A percentile compares a stretch with the other conserved stretches of the same genome.
Evolutionary conservation across 352 stramenopile species (phyloP).

Genomic region (Peronospora farinosa): DNA sequence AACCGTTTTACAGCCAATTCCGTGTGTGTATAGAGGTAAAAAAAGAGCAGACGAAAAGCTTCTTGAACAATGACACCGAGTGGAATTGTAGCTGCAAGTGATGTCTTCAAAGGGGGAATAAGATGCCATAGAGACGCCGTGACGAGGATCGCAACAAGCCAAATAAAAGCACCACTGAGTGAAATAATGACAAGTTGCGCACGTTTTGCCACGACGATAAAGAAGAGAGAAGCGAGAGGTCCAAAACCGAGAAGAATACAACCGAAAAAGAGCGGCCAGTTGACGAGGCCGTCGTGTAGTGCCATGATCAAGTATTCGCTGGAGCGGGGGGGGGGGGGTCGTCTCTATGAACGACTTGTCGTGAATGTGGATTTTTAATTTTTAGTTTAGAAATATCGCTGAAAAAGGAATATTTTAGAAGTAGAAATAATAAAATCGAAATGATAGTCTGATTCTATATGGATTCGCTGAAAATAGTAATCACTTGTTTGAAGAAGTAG

Average conservation of each 20-base stretch:
- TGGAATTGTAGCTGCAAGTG: constrained; percentile 65
- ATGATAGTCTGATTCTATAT: too few species aligned
- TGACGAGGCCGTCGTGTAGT: constrained; percentile 60
- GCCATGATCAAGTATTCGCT: constrained; percentile 35
- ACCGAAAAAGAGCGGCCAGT: constrained; percentile 83
- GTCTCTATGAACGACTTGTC: background rate
- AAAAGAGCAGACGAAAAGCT: constrained; percentile 61
- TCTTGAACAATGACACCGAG: constrained; percentile 70
- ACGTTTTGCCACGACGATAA: constrained; percentile 69
- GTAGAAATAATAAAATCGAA: too few species aligned
- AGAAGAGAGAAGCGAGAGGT: constrained; percentile 67
- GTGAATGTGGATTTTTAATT: too few species aligned
- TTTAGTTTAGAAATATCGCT: too few species aligned
- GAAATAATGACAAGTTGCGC: constrained; percentile 81
- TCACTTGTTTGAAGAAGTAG: too few species aligned
- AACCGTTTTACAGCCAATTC: constrained; percentile 70
- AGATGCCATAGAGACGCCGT: constrained; percentile 69
- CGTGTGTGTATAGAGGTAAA: constrained; percentile 68
- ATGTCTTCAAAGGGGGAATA: constrained; percentile 67
- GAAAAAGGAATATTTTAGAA: too few species aligned
- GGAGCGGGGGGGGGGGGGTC: background rate
- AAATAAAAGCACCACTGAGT: constrained; percentile 75
- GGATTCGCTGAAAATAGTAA: too few species aligned
- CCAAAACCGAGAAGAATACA: constrained; percentile 77
- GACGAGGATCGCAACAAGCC: constrained; percentile 75